A percentile compares a stretch with the other conserved stretches of the same genome.
Conservation (phyloP, 2,329 filamentous ascomycete genomes). For the Fusarium redolens region DNA sequence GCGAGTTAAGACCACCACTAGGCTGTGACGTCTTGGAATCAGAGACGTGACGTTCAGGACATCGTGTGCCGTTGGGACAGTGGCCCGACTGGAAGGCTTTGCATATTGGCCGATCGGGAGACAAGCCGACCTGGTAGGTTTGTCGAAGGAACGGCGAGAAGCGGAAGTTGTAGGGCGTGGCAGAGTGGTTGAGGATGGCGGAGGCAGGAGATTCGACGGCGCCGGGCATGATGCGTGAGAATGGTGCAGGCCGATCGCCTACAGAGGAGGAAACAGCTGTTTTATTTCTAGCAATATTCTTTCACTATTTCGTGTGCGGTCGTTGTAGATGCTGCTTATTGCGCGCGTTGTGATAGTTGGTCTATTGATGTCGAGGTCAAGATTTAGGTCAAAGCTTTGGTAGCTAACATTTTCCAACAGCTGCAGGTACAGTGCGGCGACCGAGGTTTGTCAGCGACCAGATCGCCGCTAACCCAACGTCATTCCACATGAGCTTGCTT, state of each 20-base stretch:
- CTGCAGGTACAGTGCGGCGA: constrained; percentile 17
- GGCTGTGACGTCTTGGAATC: constrained; percentile 51
- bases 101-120: constrained; percentile 82
- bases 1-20: constrained; percentile 74
- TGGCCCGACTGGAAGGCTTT: constrained; percentile 86
- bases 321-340: not conserved
- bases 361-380: constrained; percentile 15
- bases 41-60: constrained; percentile 82
- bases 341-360: not conserved
- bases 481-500: constrained; percentile 21
- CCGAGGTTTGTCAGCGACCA: constrained; percentile 34
- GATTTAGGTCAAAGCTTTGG: constrained; percentile 1
- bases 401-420: constrained; percentile 29
- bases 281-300: not conserved
- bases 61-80: constrained; percentile 86
- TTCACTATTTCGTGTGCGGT: not conserved
- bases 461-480: constrained; percentile 11
- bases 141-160: constrained; percentile 87
- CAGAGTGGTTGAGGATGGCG: constrained; percentile 67
- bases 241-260: constrained; percentile 24
- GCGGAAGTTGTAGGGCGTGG: constrained; percentile 75
- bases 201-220: constrained; percentile 47
- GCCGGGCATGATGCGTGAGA: constrained; percentile 46
- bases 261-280: not conserved
- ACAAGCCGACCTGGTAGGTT: constrained; percentile 86